phyloP scores from a whole-genome alignment of 352 stramenopile genomes.

The Discostella stelligera region DNA sequence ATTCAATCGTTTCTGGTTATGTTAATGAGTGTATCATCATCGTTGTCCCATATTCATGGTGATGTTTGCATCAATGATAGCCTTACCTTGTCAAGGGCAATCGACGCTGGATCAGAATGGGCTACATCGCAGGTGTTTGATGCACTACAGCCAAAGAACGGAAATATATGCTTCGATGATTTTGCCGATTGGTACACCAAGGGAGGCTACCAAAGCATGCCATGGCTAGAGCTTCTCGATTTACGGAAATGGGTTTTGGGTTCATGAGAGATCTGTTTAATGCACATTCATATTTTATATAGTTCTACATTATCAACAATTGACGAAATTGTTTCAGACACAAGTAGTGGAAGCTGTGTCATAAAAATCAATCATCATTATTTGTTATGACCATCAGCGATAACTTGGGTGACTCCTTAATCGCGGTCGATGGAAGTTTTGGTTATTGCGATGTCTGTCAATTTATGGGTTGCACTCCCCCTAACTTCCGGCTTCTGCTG shows the following conservation, averaged over 20 bases:
- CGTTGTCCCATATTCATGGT: constrained; percentile 62
- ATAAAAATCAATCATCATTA: background rate
- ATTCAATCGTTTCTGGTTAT: constrained; percentile 92
- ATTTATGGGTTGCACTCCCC: constrained; percentile 62
- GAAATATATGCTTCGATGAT: constrained; percentile 89
- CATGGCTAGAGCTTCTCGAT: constrained; percentile 95
- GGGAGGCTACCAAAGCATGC: constrained; percentile 91
- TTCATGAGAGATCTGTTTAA: background rate
- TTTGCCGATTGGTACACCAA: constrained; percentile 96
- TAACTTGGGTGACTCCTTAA: background rate
- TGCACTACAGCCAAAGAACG: constrained; percentile 80
- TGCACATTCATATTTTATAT: background rate
- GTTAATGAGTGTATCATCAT: constrained; percentile 82
- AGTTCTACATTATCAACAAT: background rate
- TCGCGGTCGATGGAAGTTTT: background rate
- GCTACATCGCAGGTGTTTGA: constrained; percentile 86
- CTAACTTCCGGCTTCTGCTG: constrained; percentile 88
- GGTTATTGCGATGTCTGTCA: constrained; percentile 61
- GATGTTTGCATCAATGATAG: constrained; percentile 73
- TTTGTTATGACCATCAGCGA: too few relatives aligned
- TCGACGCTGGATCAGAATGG: constrained; percentile 83
- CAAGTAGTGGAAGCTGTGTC: background rate
- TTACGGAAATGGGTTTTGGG: constrained; percentile 89
- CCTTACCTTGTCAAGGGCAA: constrained; percentile 85
- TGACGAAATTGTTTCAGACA: background rate